Evolutionary conservation across 352 stramenopile genomes (phyloP), one percentile per base, ranked within the genome.

Genomic region (Phytophthora vignae): DNA sequence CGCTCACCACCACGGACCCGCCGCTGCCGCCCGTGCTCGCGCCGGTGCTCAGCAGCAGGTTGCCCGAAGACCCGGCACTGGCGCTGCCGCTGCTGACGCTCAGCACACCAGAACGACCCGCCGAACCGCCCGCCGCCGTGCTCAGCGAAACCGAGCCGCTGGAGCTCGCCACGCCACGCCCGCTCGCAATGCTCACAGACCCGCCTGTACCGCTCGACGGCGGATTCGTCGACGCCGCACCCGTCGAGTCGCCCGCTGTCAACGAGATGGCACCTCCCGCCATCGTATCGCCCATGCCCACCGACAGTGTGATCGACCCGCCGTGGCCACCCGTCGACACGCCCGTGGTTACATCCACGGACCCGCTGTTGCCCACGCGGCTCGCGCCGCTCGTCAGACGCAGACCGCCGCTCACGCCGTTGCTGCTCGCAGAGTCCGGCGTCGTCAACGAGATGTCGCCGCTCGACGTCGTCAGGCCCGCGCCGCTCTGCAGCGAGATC

Each of bases 401-500:
- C 50, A 56, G 50, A 56, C 50, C 40, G 50, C 50, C 50, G 25
- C 50, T 56, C 50, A 54, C 46, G n/a, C 46, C 46, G n/a, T n/a
- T 54, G 9, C 5, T 14, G 22, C 22, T 40, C 14, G 50, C 50
- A 40, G 50, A 22, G 50, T 56, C 50, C 22, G 50, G 50, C 19
- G 68, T 54, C n/a, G 44, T 55, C 40, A 77, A 38, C 44, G 68
- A 52, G 17, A 76, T 74, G 46, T 64, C 73, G 25, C 76, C 76
- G 55, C 72, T 59, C 4, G 58, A 64, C 42, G 64, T 40, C 55
- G 64, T 75, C 38, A 53, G 61, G 38, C 76, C 76, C 44, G 27
- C 46, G 48, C 75, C 75, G 9, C 75, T 69, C 27, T 61, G 61
- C 65, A 82, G 25, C 44, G 58, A 62, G 55, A 82, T 79, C 42